Percentiles rank a stretch among this genome's conserved stretches.
phyloP scores from a whole-genome alignment of 139 green algal genomes.

The Chlamydomonas sp. region DNA sequence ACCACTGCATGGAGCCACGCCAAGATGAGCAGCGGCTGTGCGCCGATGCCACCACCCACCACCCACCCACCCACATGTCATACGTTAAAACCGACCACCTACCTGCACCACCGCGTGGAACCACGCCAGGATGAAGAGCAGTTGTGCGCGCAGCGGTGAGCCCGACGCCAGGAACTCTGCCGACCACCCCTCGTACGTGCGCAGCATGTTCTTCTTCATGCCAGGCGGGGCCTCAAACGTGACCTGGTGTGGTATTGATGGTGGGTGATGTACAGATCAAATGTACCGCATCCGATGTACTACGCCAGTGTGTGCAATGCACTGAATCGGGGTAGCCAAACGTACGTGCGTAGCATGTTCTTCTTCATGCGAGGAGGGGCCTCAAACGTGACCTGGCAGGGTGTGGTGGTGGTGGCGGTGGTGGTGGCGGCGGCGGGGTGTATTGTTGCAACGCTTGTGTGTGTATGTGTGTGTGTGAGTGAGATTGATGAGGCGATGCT shows the following conservation, averaged over 20 bases:
- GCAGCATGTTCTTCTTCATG: conserved; percentile 74
- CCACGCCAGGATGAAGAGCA: conserved; percentile 80
- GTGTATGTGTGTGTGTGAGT: too few species aligned
- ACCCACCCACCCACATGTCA: too few species aligned
- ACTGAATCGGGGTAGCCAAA: too few species aligned
- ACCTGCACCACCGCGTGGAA: conserved; percentile 75
- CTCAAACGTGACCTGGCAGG: conserved; percentile 78
- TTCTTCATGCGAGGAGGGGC: conserved; percentile 71
- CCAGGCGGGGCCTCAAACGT: conserved; percentile 75
- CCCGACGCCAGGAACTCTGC: conserved; percentile 33
- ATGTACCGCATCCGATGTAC: too few species aligned
- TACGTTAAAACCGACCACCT: too few species aligned
- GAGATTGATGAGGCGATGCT: too few species aligned
- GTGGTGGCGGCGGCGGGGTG: too few species aligned
- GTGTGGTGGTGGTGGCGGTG: too few species aligned
- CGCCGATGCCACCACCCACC: too few species aligned
- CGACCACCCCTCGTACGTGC: conserved; percentile 61
- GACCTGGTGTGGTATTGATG: conserved; percentile 36
- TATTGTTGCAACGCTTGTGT: too few species aligned
- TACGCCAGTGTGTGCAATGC: too few species aligned
- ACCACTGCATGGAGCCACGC: conserved; percentile 80
- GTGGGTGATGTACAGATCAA: neutral
- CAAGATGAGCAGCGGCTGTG: too few species aligned
- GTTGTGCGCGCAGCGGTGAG: conserved; percentile 48
- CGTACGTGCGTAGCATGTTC: conserved; percentile 73